Evolutionary conservation across 805 yeast genomes (phyloP).

Genomic region (Lachancea kluyveri): DNA sequence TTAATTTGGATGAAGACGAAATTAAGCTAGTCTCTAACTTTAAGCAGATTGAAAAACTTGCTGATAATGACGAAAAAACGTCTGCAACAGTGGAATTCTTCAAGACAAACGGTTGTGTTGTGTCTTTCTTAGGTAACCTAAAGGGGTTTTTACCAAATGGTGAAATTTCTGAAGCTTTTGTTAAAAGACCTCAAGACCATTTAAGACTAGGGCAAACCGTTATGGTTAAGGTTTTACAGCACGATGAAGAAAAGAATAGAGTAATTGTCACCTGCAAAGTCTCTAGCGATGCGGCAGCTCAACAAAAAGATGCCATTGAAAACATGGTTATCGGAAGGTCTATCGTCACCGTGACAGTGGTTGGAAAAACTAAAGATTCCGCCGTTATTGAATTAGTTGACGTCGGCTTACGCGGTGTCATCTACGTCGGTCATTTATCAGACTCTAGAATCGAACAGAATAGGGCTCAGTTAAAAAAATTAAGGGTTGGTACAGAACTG

Average conservation of each 20-base stretch:
- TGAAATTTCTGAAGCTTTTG: slow-evolving; percentile 87
- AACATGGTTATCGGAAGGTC: slow-evolving; percentile 55
- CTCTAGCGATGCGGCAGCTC: slow-evolving; percentile 42
- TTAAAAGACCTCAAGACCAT: slow-evolving; percentile 69
- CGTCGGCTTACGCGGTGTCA: slow-evolving; percentile 55
- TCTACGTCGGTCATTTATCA: slow-evolving; percentile 67
- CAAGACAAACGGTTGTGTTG: slow-evolving; percentile 70
- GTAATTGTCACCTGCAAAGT: slow-evolving; percentile 71
- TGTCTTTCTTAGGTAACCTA: slow-evolving; percentile 74
- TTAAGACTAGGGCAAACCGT: slow-evolving; percentile 82
- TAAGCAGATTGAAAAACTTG: slow-evolving; percentile 45
- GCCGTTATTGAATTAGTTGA: slow-evolving; percentile 55
- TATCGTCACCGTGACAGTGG: slow-evolving; percentile 51
- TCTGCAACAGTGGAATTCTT: slow-evolving; percentile 71
- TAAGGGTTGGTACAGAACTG: slow-evolving; percentile 54
- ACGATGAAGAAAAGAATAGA: slow-evolving; percentile 47
- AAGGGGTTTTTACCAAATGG: slow-evolving; percentile 78
- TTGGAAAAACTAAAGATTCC: slow-evolving; percentile 72
- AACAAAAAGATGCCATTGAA: slow-evolving; percentile 42
- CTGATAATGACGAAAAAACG: slow-evolving; percentile 40
- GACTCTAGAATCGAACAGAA: slow-evolving; percentile 73
- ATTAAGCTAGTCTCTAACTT: slow-evolving; percentile 33
- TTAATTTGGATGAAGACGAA: slow-evolving; percentile 40
- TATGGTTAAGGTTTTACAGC: slow-evolving; percentile 54
- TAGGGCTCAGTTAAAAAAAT: slow-evolving; percentile 55